Percentiles rank a stretch among this genome's conserved stretches.
phyloP scores from a whole-genome alignment of 768 basidiomycete genomes.

The Neoboletus magnificus region DNA sequence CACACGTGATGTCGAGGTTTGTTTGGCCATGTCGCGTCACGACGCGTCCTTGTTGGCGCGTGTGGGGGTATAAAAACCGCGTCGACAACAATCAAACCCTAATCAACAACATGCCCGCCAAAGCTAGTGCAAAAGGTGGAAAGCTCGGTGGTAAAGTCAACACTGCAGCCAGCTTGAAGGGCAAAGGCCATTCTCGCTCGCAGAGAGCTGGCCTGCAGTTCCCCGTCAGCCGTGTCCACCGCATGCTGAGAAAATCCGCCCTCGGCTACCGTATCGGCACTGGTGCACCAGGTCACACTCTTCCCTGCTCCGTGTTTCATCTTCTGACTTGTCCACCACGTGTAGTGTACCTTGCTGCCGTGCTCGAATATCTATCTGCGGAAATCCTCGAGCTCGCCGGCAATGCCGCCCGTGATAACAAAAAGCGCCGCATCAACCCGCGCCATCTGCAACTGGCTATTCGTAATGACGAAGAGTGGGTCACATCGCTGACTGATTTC shows the following conservation, averaged over 20 bases:
- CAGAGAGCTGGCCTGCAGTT: conserved; percentile 78
- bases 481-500: conserved; percentile 1
- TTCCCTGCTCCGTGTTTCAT: conserved; percentile 8
- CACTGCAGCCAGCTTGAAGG: conserved; percentile 21
- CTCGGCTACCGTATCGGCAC: conserved; percentile 85
- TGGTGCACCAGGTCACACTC: conserved; percentile 68
- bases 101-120: conserved; percentile 26
- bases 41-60: conserved; percentile 39
- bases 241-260: conserved; percentile 82
- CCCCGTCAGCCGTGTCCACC: conserved; percentile 90
- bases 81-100: neutral
- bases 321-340: neutral
- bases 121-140: conserved; percentile 16
- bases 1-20: conserved; percentile 31
- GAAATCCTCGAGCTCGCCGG: conserved; percentile 94
- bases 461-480: conserved; percentile 88
- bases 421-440: conserved; percentile 94
- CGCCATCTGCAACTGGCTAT: conserved; percentile 94
- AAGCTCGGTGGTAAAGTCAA: conserved; percentile 54
- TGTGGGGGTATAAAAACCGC: conserved; percentile 23
- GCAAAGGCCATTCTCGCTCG: conserved; percentile 65
- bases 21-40: conserved; percentile 32
- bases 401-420: conserved; percentile 86
- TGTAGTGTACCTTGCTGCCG: conserved; percentile 88
- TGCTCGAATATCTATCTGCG: conserved; percentile 89